A percentile compares a stretch with the other conserved stretches of the same genome.
phyloP scores from a whole-genome alignment of 1,284 basidiomycete species.

The Pseudozyma hubeiensis region DNA sequence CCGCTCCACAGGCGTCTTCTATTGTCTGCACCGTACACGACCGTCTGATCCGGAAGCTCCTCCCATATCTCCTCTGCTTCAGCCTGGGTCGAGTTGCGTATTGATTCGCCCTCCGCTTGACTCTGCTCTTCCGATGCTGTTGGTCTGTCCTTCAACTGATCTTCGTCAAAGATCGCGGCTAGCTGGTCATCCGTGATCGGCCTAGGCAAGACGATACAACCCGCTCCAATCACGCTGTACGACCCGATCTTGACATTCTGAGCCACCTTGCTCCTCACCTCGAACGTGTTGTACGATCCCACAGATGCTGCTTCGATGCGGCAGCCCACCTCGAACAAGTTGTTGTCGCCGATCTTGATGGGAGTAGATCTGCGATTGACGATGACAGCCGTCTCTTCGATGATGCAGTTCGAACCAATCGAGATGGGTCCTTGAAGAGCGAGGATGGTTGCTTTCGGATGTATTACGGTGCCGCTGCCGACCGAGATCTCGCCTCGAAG shows the following conservation, averaged over 20 bases:
- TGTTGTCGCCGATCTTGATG: constrained; percentile 91
- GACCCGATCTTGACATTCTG: constrained; percentile 81
- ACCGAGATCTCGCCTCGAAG: constrained; percentile 58
- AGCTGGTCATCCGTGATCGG: constrained; percentile 24
- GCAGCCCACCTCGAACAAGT: constrained; percentile 91
- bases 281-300: constrained; percentile 86
- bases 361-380: constrained; percentile 76
- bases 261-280: constrained; percentile 81
- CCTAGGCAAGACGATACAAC: constrained; percentile 71
- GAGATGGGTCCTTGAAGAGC: constrained; percentile 87
- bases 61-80: constrained; percentile 66
- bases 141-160: neutral
- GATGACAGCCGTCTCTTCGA: constrained; percentile 89
- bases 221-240: constrained; percentile 83
- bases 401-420: constrained; percentile 86
- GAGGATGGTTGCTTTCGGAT: constrained; percentile 90
- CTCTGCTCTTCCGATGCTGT: neutral
- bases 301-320: constrained; percentile 87
- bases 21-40: constrained; percentile 81
- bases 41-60: constrained; percentile 83
- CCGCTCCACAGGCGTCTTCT: constrained; percentile 85
- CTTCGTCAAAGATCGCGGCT: constrained; percentile 20
- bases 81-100: neutral
- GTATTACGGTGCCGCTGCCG: constrained; percentile 77
- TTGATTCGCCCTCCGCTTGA: neutral